These are phyloP conservation scores for Saccharomycopsis crataegensis DNA, from an alignment of 1,139 yeast genomes.

Conservation along the genomic window DNA sequence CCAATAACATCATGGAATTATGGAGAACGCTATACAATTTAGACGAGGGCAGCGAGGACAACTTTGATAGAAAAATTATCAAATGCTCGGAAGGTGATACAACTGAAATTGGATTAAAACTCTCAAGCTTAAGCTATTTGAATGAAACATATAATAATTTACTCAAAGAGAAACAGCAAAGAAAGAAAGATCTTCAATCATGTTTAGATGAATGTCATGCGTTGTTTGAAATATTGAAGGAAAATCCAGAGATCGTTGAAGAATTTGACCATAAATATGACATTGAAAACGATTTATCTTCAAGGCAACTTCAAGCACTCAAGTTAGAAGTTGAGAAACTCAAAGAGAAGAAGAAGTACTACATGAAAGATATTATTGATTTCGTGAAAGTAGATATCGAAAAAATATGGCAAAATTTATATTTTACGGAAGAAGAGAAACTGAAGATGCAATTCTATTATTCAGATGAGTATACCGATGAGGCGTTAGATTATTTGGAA, in stretches of 20 bases:
- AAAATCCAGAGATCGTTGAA: constrained; percentile 32
- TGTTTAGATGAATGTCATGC: constrained; percentile 31
- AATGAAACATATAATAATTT: constrained; percentile 20
- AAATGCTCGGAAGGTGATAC: constrained; percentile 19
- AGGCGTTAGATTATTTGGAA: constrained; percentile 53
- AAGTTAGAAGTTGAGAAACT: constrained; percentile 52
- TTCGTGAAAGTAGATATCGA: constrained; percentile 54
- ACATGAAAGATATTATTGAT: constrained; percentile 58
- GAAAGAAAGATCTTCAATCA: constrained; percentile 23
- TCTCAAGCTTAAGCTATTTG: constrained; percentile 5
- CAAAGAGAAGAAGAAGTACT: constrained; percentile 50
- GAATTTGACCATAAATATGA: constrained; percentile 28
- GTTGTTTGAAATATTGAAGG: constrained; percentile 47
- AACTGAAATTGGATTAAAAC: constrained; percentile 3
- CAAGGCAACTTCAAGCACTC: constrained; percentile 27
- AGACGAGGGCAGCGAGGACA: neutral
- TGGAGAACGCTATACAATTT: constrained; percentile 14
- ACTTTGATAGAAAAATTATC: constrained; percentile 14
- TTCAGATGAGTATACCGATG: constrained; percentile 41
- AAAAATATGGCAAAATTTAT: constrained; percentile 55
- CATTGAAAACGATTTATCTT: constrained; percentile 29
- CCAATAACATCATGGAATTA: constrained; percentile 14
- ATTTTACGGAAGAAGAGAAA: constrained; percentile 44
- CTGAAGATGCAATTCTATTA: constrained; percentile 30
- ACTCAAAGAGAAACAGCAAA: constrained; percentile 21